A percentile compares a stretch with the other conserved stretches of the same genome.
Conservation (phyloP, 2,329 filamentous ascomycete species). For the Cladosporium halotolerans region DNA sequence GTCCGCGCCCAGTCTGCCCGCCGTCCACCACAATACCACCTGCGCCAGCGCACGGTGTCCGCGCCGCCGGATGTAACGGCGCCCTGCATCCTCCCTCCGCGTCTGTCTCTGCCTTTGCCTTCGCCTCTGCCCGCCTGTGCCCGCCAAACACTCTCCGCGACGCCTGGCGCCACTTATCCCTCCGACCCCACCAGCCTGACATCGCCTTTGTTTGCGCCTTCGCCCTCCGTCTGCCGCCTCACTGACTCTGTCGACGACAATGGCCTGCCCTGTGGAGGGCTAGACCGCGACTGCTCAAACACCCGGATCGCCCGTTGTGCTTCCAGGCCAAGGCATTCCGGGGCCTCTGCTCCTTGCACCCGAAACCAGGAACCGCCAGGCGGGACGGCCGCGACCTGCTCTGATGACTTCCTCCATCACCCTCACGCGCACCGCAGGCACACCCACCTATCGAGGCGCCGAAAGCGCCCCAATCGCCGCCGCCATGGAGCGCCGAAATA, state of each 20-base stretch:
- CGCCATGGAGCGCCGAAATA: slow-evolving; percentile 20
- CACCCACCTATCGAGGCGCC: neutral
- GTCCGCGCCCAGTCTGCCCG: neutral
- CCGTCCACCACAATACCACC: neutral
- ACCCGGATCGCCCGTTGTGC: neutral
- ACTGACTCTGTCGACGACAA: neutral
- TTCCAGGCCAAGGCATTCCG: slow-evolving; percentile 8
- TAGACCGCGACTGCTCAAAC: neutral
- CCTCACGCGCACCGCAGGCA: neutral
- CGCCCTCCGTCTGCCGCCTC: neutral
- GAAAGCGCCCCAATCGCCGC: neutral
- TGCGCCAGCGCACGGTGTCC: neutral
- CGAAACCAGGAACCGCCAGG: slow-evolving; percentile 4
- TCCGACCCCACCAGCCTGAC: neutral
- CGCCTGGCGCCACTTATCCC: neutral
- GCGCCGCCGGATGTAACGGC: neutral
- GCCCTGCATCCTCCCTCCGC: neutral
- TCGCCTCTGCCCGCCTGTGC: neutral
- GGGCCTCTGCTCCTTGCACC: neutral
- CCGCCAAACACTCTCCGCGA: too few species aligned
- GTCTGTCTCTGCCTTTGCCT: neutral
- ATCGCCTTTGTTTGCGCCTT: neutral
- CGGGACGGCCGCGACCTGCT: neutral
- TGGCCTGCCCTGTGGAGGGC: slow-evolving; percentile 1
- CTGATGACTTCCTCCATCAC: neutral